Evolutionary conservation across 495 filamentous ascomycete genomes (phyloP).

Genomic region (Talaromyces ruber): DNA sequence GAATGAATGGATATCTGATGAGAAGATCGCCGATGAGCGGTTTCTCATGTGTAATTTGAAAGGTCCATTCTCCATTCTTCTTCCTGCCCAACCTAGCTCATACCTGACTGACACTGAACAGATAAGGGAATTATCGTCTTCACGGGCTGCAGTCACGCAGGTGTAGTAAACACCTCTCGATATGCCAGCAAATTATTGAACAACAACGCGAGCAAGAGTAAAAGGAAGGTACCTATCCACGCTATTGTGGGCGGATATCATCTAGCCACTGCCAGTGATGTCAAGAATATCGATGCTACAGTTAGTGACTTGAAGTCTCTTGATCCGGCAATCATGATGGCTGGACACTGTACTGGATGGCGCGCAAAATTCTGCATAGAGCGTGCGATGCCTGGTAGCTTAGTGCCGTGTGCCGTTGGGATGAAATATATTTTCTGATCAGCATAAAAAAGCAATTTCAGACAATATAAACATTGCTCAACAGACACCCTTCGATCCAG

Average conservation of each 20-base stretch:
- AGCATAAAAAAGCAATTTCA: too few relatives aligned
- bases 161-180: conserved; percentile 47
- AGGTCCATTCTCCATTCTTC: conserved; percentile 20
- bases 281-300: conserved; percentile 35
- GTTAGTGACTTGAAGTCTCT: conserved; percentile 43
- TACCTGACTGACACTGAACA: conserved; percentile 7
- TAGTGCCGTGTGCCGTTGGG: conserved; percentile 51
- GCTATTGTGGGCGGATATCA: conserved; percentile 54
- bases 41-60: conserved; percentile 52
- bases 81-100: background rate
- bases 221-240: conserved; percentile 34
- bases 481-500: background rate
- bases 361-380: conserved; percentile 53
- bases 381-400: conserved; percentile 42
- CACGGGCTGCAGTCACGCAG: conserved; percentile 54
- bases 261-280: conserved; percentile 37
- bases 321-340: conserved; percentile 44
- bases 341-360: conserved; percentile 57
- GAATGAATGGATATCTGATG: conserved; percentile 45
- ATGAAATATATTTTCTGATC: conserved; percentile 35
- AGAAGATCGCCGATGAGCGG: conserved; percentile 48
- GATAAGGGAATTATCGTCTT: conserved; percentile 52
- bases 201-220: background rate
- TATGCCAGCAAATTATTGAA: conserved; percentile 37
- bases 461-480: too few relatives aligned